phyloP scores from a whole-genome alignment of 176 grass and related monocot genomes.

The Paspalum notatum region DNA sequence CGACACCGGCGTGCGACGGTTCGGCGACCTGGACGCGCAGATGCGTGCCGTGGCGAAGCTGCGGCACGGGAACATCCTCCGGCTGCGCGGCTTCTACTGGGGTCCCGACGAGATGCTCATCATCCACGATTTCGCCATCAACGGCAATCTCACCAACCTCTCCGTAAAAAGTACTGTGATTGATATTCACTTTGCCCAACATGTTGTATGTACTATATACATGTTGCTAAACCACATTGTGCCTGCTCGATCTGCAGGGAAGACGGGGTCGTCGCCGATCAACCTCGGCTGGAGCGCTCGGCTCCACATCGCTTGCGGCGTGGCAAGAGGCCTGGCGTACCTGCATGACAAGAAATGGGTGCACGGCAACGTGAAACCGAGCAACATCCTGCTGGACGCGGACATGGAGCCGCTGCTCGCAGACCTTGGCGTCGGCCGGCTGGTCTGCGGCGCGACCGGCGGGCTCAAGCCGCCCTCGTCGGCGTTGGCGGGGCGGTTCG shows the following conservation, averaged over 20 bases:
- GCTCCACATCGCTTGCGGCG: conserved; percentile 68
- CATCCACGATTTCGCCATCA: conserved; percentile 85
- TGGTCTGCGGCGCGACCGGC: conserved; percentile 29
- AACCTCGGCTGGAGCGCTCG: conserved; percentile 65
- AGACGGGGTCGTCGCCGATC: conserved; percentile 55
- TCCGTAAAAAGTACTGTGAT: conserved; percentile 58
- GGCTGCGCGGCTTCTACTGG: conserved; percentile 89
- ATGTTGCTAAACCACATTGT: too few relatives aligned
- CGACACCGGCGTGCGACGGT: conserved; percentile 45
- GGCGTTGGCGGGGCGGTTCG: conserved; percentile 39
- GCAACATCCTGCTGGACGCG: conserved; percentile 71
- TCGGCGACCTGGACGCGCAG: conserved; percentile 75
- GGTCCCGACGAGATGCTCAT: conserved; percentile 87
- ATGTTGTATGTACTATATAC: not conserved
- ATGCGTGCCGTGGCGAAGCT: conserved; percentile 70
- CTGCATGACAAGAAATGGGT: conserved; percentile 85
- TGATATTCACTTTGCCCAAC: not conserved
- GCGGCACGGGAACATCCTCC: conserved; percentile 73
- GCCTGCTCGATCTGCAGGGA: too few relatives aligned
- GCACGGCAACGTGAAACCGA: conserved; percentile 82
- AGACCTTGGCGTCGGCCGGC: conserved; percentile 74
- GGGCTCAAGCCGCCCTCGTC: not conserved
- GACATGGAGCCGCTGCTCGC: conserved; percentile 77
- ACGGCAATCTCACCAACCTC: conserved; percentile 85
- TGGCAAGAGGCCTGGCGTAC: conserved; percentile 75